phyloP scores from a whole-genome alignment of 2,329 filamentous ascomycete genomes.

The Hymenoscyphus infarciens region DNA sequence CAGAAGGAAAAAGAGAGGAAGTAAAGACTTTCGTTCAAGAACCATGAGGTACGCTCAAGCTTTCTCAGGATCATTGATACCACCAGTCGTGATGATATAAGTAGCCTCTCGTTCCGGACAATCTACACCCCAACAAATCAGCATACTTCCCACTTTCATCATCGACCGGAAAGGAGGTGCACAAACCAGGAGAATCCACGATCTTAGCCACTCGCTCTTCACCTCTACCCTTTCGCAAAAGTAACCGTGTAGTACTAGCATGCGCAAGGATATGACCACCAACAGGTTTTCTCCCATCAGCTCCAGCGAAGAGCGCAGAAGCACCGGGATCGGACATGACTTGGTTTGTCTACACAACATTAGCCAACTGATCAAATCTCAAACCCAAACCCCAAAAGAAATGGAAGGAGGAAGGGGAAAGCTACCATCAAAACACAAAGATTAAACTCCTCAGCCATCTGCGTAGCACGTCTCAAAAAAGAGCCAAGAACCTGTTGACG shows the following conservation, averaged over 20 bases:
- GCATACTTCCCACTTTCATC: too few relatives aligned
- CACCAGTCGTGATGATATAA: slow-evolving; percentile 67
- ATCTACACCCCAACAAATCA: slow-evolving; percentile 42
- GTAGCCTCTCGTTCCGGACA: slow-evolving; percentile 67
- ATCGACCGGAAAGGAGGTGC: too few relatives aligned
- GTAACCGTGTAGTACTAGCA: slow-evolving; percentile 62
- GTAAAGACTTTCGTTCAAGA: too few relatives aligned
- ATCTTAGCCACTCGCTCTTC: slow-evolving; percentile 69
- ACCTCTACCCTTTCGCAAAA: slow-evolving; percentile 64
- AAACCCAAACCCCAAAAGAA: neutral
- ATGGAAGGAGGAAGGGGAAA: neutral
- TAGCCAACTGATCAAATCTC: neutral
- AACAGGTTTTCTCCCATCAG: slow-evolving; percentile 64
- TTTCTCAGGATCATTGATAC: slow-evolving; percentile 66
- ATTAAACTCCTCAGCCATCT: slow-evolving; percentile 69
- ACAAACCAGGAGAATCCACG: slow-evolving; percentile 61
- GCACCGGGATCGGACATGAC: slow-evolving; percentile 69
- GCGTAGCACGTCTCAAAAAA: slow-evolving; percentile 59
- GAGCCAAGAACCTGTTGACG: slow-evolving; percentile 65
- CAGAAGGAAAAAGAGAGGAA: too few relatives aligned
- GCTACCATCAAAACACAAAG: slow-evolving; percentile 58
- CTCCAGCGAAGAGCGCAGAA: slow-evolving; percentile 62
- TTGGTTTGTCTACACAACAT: slow-evolving; percentile 57
- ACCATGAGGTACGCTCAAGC: slow-evolving; percentile 35
- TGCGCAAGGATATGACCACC: slow-evolving; percentile 67